Evolutionary conservation across 2,329 filamentous ascomycete species (phyloP).

Genomic region (Verticillium nubilum): DNA sequence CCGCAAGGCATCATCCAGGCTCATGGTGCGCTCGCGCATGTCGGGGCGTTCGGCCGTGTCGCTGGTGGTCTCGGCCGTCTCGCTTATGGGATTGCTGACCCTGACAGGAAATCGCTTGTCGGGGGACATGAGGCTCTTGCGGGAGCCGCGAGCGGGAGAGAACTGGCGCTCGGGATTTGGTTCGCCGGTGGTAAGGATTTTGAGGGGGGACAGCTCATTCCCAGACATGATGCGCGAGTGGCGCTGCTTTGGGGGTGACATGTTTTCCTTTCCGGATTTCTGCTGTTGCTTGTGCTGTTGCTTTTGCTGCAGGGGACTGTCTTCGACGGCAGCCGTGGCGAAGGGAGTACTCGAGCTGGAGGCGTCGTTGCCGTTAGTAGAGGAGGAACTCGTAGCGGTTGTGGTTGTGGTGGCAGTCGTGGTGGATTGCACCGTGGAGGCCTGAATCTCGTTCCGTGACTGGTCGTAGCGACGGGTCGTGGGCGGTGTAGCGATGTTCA

Average conservation of each 20-base stretch:
- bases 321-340: slow-evolving; percentile 18
- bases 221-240: slow-evolving; percentile 53
- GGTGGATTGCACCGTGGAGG: slow-evolving; percentile 18
- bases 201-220: slow-evolving; percentile 51
- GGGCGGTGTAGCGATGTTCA: slow-evolving; percentile 30
- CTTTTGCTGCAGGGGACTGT: slow-evolving; percentile 23
- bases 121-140: slow-evolving; percentile 36
- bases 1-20: slow-evolving; percentile 46
- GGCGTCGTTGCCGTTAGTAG: slow-evolving; percentile 6
- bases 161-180: slow-evolving; percentile 21
- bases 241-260: slow-evolving; percentile 40
- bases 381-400: slow-evolving; percentile 9
- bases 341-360: slow-evolving; percentile 15
- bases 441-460: slow-evolving; percentile 23
- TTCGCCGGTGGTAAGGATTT: slow-evolving; percentile 35
- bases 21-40: slow-evolving; percentile 31
- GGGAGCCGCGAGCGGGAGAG: slow-evolving; percentile 34
- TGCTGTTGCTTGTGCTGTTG: not conserved
- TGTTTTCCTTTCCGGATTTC: slow-evolving; percentile 32
- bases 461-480: slow-evolving; percentile 22
- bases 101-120: slow-evolving; percentile 59
- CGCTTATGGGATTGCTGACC: slow-evolving; percentile 31
- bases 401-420: slow-evolving; percentile 5
- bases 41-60: slow-evolving; percentile 2
- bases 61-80: slow-evolving; percentile 8